Conservation (phyloP, 2,329 filamentous ascomycete species). For the Fusarium penzigii region DNA sequence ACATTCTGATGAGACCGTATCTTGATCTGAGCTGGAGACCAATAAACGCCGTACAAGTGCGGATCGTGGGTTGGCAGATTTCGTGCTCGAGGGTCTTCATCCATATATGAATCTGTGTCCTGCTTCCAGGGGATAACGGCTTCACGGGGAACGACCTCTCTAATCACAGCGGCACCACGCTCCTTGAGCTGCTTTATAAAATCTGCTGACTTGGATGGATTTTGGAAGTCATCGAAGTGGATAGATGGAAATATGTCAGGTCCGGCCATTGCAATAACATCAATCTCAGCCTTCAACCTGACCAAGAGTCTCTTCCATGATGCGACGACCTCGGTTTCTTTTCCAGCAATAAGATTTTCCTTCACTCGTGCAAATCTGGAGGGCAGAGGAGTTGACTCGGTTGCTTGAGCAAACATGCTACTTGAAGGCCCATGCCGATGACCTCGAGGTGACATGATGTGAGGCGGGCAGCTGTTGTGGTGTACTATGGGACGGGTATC, state of each 20-base stretch:
- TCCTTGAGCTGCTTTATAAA: slow-evolving; percentile 32
- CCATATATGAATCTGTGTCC: slow-evolving; percentile 53
- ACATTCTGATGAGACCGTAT: slow-evolving; percentile 42
- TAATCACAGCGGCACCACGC: slow-evolving; percentile 35
- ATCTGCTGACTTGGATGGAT: slow-evolving; percentile 21
- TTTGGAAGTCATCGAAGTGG: slow-evolving; percentile 40
- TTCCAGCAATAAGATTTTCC: slow-evolving; percentile 38
- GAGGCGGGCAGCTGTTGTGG: neutral
- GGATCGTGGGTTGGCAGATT: slow-evolving; percentile 34
- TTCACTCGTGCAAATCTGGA: slow-evolving; percentile 44
- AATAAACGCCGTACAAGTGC: slow-evolving; percentile 40
- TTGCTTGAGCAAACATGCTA: slow-evolving; percentile 29
- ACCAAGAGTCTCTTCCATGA: slow-evolving; percentile 44
- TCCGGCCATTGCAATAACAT: slow-evolving; percentile 32
- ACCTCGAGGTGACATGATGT: slow-evolving; percentile 18
- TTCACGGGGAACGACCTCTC: slow-evolving; percentile 32
- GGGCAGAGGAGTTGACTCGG: slow-evolving; percentile 38
- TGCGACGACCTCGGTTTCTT: slow-evolving; percentile 36
- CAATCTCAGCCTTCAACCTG: slow-evolving; percentile 39
- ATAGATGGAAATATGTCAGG: slow-evolving; percentile 43
- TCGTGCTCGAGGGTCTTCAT: slow-evolving; percentile 44
- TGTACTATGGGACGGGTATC: neutral
- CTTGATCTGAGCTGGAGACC: slow-evolving; percentile 42
- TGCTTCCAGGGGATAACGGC: slow-evolving; percentile 47
- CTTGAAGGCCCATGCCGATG: slow-evolving; percentile 25